These are phyloP conservation scores for Penicillium expansum DNA, from an alignment of 2,329 filamentous ascomycete genomes.

Conservation along the genomic window DNA sequence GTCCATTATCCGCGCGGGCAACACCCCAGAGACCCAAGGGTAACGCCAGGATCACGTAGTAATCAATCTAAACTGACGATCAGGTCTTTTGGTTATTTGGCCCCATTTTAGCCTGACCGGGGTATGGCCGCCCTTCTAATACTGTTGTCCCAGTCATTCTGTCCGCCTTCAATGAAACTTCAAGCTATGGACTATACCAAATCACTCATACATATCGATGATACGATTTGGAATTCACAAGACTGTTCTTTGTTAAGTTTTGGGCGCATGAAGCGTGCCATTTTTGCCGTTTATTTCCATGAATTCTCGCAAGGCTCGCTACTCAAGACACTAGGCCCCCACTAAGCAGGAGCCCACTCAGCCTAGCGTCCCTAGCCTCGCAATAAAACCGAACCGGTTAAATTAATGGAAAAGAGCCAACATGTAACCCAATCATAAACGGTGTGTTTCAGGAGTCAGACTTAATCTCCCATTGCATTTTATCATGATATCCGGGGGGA, in stretches of 20 bases:
- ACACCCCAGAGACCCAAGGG: no score
- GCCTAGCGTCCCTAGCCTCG: neutral
- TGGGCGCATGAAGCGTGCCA: neutral
- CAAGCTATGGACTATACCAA: neutral
- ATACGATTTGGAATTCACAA: neutral
- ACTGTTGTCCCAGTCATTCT: neutral
- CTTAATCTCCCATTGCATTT: neutral
- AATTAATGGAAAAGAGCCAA: neutral
- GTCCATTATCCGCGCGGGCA: no score
- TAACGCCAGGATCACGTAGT: no score
- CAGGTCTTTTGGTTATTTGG: neutral
- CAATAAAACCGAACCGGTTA: neutral
- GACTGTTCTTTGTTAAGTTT: neutral
- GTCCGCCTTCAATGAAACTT: neutral
- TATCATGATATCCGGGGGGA: neutral
- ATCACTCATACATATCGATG: neutral
- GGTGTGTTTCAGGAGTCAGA: slow-evolving; percentile 3
- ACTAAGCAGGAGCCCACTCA: neutral
- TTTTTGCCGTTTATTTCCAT: neutral
- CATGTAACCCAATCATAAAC: neutral
- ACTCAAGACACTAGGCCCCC: neutral
- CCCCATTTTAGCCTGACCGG: neutral
- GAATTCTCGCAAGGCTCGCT: neutral
- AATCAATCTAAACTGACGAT: neutral
- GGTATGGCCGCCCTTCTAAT: neutral